Evolutionary conservation across 768 basidiomycete genomes (phyloP), one percentile per base, ranked within the genome.

Genomic region (Trametes maxima): DNA sequence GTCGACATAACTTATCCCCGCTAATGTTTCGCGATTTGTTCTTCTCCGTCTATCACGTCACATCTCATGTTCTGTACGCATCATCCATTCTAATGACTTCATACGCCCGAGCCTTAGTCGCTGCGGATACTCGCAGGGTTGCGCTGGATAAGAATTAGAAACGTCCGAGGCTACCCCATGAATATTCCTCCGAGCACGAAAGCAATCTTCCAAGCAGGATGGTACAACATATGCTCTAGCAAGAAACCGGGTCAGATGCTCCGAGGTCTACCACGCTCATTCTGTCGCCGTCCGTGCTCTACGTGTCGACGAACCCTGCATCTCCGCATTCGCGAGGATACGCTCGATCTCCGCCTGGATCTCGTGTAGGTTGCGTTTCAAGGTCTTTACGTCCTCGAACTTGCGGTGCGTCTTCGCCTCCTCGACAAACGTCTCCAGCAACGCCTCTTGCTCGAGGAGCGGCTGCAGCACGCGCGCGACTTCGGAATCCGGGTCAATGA

Each of bases 301-400:
- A 33, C 28, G 28, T 33, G 35, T 17, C 24, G 40, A 19, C 40
- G 48, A 56, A 28, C 44, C 60, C 60, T 43, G 58, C 62, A 59
- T 54, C 7, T 69, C 65, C 36, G 72, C 73, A 57, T 74, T 74
- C 42, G 69, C 75, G 44, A 88, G 48, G 62, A 95, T 79, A 69
- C 81, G 85, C 64, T 87, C 86, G 52, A 98, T 95, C 78, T 96
- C 95, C 13, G 70, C 79, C 65, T 89, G 80, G 57, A 99, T 92
- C 77, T 98, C 96, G 47, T 77, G 79, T 52, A 98, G 73, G 72
- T 89, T 95, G 35, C 76, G 72, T 70, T 91, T 88, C 63, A 99
- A 77, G 3, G 89, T 90, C 73, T 90, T 90, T 14, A 90, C 90
- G 70, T 99, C 97, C 74, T 98, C 96, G 65, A 98, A 98, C 75